Base-by-base conservation (phyloP, 164 flowering plant species). In the Annona squamosa region DNA sequence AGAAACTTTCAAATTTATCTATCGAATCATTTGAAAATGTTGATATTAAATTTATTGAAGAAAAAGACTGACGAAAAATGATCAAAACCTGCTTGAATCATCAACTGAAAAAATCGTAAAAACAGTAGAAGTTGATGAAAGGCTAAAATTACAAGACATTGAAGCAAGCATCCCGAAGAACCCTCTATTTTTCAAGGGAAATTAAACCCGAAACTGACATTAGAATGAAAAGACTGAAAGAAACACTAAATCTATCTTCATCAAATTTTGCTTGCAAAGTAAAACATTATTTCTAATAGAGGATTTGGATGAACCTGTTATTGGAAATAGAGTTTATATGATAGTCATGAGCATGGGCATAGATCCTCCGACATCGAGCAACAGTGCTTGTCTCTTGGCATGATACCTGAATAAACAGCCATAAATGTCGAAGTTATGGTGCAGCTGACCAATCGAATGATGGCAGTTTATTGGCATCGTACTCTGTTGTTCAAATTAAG, bases 341-440 rank as follows among this genome's bases (percentile, higher is more conserved):
- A 78, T 96, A 96, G 86, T 96, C 99, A 83, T 96, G 99, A 47
- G 99, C 99, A 86, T 96, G 98, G 59, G 99, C 97, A 84, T 96
- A 96, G 37, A 91, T 90, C 77, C 99, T 90, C 74, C 98, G 90
- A 79, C 99, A 95, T 85, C 98, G 86, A 48, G 99, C 87, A 68
- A 88, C 74, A 76, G 89, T 88, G 78, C 86, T 93, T 16, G 95
- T 88, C 83, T 96, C 99, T 57, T 84, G 86, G 88, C 91, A 87
- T 19, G 94, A 79, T 59, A 93, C 92, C 99, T 96, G 72, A 68
- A 81, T 17, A 2, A 45, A 68, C 42, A 48, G 7, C 65, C 45
- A 67, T 44, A 42, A 69, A 61, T n/a, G 5, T 41, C 41, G 18
- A n/a, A 57, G 46, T 16, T 42, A 56, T 13, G 57, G 72, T 13